Percentiles rank a stretch among this genome's conserved stretches.
These are phyloP conservation scores for Thuidium tamariscinum DNA, from an alignment of 225 moss, liverwort and hornwort genomes.

Conservation along the genomic window DNA sequence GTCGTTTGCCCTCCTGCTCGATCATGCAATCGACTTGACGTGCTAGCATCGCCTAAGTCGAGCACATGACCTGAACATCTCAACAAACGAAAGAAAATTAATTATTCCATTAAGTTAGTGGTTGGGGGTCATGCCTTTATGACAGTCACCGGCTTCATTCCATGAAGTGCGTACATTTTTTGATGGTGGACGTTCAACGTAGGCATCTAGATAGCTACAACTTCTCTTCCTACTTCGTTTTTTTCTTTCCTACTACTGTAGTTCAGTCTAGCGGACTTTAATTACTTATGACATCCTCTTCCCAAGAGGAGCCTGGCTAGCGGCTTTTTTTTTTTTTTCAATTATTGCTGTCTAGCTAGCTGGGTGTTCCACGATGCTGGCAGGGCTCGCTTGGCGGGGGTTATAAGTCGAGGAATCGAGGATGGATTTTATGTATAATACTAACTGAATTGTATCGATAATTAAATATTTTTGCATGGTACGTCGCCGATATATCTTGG, in stretches of 20 bases:
- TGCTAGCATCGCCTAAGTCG: background rate
- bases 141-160: conserved; percentile 1
- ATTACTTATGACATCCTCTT: background rate
- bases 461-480: background rate
- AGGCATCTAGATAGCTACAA: background rate
- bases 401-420: background rate
- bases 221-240: background rate
- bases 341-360: background rate
- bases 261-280: background rate
- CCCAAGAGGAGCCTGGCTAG: background rate
- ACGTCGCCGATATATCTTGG: background rate
- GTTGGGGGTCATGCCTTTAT: conserved; percentile 14
- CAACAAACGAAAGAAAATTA: background rate
- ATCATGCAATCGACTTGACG: background rate
- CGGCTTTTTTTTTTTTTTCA: conserved; percentile 4
- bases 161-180: background rate
- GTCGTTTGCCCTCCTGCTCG: background rate
- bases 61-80: background rate
- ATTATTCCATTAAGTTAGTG: background rate
- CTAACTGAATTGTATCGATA: conserved; percentile 1
- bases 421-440: conserved; percentile 6
- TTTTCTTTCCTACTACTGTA: background rate
- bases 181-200: conserved; percentile 2
- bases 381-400: background rate
- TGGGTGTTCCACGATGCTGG: conserved; percentile 5